These are phyloP conservation scores for Diospyros kaki DNA, from an alignment of 148 eudicot species.

Conservation along the genomic window DNA sequence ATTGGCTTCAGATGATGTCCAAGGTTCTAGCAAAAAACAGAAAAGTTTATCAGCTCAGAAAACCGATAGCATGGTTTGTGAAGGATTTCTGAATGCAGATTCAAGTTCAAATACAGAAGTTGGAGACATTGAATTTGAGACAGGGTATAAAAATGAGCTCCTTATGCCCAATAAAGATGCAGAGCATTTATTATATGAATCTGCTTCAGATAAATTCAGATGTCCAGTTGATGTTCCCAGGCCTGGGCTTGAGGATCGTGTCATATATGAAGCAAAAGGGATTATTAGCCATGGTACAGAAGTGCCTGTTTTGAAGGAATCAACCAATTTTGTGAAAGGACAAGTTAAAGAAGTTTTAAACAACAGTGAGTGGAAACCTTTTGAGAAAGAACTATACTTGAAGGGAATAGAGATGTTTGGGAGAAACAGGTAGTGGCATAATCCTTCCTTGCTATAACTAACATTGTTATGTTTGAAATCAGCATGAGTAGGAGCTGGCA, in stretches of 20 bases:
- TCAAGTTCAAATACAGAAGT: constrained; percentile 17
- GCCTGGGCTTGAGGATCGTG: constrained; percentile 14
- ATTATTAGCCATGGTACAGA: constrained; percentile 13
- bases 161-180: constrained; percentile 11
- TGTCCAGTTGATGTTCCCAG: not conserved
- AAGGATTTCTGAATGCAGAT: constrained; percentile 16
- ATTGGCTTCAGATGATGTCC: constrained; percentile 18
- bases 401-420: constrained; percentile 95
- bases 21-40: constrained; percentile 38
- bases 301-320: constrained; percentile 23
- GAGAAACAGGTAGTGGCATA: constrained; percentile 61
- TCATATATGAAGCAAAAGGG: constrained; percentile 26
- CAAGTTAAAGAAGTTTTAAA: constrained; percentile 19
- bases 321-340: constrained; percentile 21
- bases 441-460: too few species aligned
- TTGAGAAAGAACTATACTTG: constrained; percentile 74
- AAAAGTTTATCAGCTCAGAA: constrained; percentile 23
- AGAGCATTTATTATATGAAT: not conserved
- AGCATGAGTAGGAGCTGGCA: not conserved
- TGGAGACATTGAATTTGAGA: constrained; percentile 8
- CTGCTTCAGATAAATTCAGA: constrained; percentile 13
- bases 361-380: constrained; percentile 59
- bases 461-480: not conserved
- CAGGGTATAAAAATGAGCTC: constrained; percentile 10
- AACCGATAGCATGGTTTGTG: constrained; percentile 6